phyloP scores from a whole-genome alignment of 1,284 basidiomycete species.

The Leccinum angustisporum region DNA sequence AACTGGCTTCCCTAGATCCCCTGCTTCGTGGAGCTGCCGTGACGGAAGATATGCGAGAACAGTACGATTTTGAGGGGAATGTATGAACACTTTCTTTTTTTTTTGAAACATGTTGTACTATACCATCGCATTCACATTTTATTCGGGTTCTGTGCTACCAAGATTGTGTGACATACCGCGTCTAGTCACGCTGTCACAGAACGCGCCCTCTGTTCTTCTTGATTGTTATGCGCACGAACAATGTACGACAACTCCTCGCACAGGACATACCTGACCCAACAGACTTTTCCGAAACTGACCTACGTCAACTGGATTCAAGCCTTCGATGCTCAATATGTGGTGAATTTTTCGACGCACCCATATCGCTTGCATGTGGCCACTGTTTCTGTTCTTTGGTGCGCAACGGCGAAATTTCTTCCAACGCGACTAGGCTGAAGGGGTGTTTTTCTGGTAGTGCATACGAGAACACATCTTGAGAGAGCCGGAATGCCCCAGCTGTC shows the following conservation, averaged over 20 bases:
- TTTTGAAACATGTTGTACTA: slow-evolving; percentile 29
- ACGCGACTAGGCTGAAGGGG: slow-evolving; percentile 5
- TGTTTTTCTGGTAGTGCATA: slow-evolving; percentile 52
- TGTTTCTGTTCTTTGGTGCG: slow-evolving; percentile 75
- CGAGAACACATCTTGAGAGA: slow-evolving; percentile 54
- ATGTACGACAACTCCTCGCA: slow-evolving; percentile 29
- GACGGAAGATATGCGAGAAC: slow-evolving; percentile 39
- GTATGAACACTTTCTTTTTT: slow-evolving; percentile 33
- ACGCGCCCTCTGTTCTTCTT: slow-evolving; percentile 8
- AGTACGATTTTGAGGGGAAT: slow-evolving; percentile 53
- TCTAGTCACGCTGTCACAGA: slow-evolving; percentile 30
- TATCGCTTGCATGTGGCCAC: slow-evolving; percentile 70
- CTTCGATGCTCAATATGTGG: slow-evolving; percentile 71
- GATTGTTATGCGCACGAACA: slow-evolving; percentile 28
- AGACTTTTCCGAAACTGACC: slow-evolving; percentile 62
- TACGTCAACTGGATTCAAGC: slow-evolving; percentile 61
- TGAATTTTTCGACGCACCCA: slow-evolving; percentile 68
- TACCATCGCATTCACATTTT: slow-evolving; percentile 15
- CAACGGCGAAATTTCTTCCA: slow-evolving; percentile 1
- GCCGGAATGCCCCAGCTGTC: slow-evolving; percentile 66
- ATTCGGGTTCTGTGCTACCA: slow-evolving; percentile 1
- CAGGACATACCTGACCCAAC: slow-evolving; percentile 59
- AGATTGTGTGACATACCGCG: slow-evolving; percentile 24
- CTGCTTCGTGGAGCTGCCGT: slow-evolving; percentile 57
- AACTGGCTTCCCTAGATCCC: slow-evolving; percentile 77